Evolutionary conservation across 768 basidiomycete genomes (phyloP), one percentile per base, ranked within the genome.

Genomic region (Amanita inopinata): DNA sequence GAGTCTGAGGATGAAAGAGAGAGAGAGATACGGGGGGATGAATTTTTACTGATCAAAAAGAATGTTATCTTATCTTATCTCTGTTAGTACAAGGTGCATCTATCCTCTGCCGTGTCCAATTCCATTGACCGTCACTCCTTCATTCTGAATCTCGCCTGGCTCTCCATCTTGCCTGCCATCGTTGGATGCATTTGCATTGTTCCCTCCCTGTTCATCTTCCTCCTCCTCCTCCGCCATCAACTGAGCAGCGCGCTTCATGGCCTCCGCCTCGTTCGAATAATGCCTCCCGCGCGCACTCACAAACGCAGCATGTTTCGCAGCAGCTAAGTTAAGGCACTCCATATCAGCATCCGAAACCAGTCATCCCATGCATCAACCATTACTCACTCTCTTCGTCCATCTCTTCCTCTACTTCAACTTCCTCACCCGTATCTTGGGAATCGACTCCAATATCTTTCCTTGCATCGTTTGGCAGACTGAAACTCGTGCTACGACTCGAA

Each of bases 211-310:
- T n/a, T 70, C 71, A 0, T 81, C 81, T 0, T 45, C 45, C 11
- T 46, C 45, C 1, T 84, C 82, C 0, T 85, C 81, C 3, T 77
- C 69, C 0, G 73, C 76, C 60, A 79, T 70, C 38, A 88, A 59
- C 49, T 70, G 61, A 44, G 73, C 69, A 18, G 85, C 83, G 43
- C 71, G 74, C 78, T 90, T 90, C 89, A 92, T 90, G 12, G 87
- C 89, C 56, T 90, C 84, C 1, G 85, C 89, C 56, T 92, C 89
- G 38, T 91, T 90, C 4, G 87, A 89, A 52, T 91, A 91, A 54
- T 91, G 89, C 43, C 84, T 70, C 41, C 83, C 84, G 17, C 88
- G 73, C 17, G 86, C 87, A 50, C 76, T 74, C 23, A 89, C 69
- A 53, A 91, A 91, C 17, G 69, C 88, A 10, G 80, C 84, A 52